Percentiles rank a stretch among this genome's conserved stretches.
These are phyloP conservation scores for Abortiporus biennis DNA, from an alignment of 1,284 basidiomycete species.

Conservation along the genomic window DNA sequence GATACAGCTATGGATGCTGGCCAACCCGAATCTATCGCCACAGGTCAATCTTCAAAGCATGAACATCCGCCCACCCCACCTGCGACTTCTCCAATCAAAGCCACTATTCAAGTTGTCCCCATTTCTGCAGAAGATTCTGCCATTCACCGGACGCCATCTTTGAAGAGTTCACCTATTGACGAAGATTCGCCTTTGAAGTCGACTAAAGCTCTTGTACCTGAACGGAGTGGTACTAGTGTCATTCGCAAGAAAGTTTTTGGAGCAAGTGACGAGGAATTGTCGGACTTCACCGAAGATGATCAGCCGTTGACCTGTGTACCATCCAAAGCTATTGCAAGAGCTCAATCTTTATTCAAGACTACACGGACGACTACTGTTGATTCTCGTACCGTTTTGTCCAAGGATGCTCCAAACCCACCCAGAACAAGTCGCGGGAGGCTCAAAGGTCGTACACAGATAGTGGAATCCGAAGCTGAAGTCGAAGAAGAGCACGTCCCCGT, in stretches of 20 bases:
- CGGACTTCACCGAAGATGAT: conserved; percentile 14
- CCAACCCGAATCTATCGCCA: background rate
- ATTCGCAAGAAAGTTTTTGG: conserved; percentile 23
- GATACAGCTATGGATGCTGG: background rate
- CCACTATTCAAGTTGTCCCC: too few relatives aligned
- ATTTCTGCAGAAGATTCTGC: background rate
- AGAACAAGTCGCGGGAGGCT: background rate
- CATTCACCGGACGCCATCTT: background rate
- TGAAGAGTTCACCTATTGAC: background rate
- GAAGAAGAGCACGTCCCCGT: too few relatives aligned
- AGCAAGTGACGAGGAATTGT: conserved; percentile 25
- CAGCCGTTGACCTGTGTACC: background rate
- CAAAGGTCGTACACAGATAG: too few relatives aligned
- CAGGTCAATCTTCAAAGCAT: background rate
- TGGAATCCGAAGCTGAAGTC: too few relatives aligned
- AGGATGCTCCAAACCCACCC: background rate
- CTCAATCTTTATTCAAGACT: background rate
- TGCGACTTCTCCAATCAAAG: background rate
- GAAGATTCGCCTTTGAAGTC: background rate
- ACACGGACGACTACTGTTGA: background rate
- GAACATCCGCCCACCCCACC: background rate
- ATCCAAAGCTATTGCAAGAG: background rate
- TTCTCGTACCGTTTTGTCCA: background rate
- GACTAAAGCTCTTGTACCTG: conserved; percentile 8
- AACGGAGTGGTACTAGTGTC: conserved; percentile 15